Evolutionary conservation across 352 stramenopile genomes (phyloP), one percentile per base, ranked within the genome.

Genomic region (Peronospora farinosa): DNA sequence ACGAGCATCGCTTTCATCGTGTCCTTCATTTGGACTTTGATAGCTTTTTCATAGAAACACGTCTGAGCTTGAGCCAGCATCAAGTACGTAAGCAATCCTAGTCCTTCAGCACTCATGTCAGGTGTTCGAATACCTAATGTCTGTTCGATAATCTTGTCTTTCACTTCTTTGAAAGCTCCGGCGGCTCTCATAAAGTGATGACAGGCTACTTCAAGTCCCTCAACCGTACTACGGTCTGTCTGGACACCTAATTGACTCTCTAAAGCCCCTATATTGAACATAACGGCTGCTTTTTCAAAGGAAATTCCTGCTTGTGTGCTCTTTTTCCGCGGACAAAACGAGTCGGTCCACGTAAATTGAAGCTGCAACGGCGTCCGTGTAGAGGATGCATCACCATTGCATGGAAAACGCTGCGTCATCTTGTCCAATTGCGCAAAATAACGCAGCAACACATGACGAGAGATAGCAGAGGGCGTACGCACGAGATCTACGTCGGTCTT

Each of bases 11-110:
- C 70, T 65, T 91, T 88, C 48, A 95, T 78, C 9, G 55, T 68
- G 51, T 89, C 70, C 38, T 88, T 89, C 72, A 88, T 85, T 45
- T 80, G 65, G 60, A 96, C 86, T 43, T 90, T 92, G 25, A 96
- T 86, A 15, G 85, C 77, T 56, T 96, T 96, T 55, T 96, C 84
- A 57, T 95, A 96, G 47, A 95, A 95, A 46, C 86, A 95, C n/a
- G 84, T 84, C 51, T 94, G 83, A 17, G 80, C 80, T 57, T 94
- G 83, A 12, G 80, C 83, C 13, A 94, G 65, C 80, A 94, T 90
- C 42, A 94, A 65, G 38, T 71, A 60, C 27, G 58, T 69, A 11
- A 89, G 65, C 47, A 94, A 67, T n/a, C 65, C 61, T n/a, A 92
- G 69, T 1, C 78, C 78, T 44, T 92, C 80, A 2, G 43, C 23